Percentiles rank a stretch among this genome's conserved stretches.
Conservation (phyloP, 495 filamentous ascomycete genomes). For the Xylaria grammica region DNA sequence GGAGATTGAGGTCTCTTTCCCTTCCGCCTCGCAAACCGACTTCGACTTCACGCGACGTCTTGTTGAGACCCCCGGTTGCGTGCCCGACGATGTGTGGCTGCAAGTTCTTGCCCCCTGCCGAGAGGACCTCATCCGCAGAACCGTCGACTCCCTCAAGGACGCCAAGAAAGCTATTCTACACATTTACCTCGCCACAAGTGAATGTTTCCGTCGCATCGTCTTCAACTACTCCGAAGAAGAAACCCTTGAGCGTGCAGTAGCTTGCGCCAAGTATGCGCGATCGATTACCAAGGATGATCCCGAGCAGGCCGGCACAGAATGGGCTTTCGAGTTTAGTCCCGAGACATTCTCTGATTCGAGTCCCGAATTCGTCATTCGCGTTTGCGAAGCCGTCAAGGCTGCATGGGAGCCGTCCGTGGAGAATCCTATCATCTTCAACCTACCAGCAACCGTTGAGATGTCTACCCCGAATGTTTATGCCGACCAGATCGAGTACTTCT, state of each 20-base stretch:
- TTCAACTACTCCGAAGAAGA: slow-evolving; percentile 87
- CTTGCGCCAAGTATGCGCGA: slow-evolving; percentile 83
- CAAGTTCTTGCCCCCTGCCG: slow-evolving; percentile 95
- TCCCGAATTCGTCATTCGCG: slow-evolving; percentile 78
- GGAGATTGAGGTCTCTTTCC: slow-evolving; percentile 97
- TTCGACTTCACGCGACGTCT: slow-evolving; percentile 93
- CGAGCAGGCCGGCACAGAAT: slow-evolving; percentile 73
- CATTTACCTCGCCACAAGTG: slow-evolving; percentile 94
- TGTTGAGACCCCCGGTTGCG: slow-evolving; percentile 82
- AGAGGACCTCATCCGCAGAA: slow-evolving; percentile 88
- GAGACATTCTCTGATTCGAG: slow-evolving; percentile 95
- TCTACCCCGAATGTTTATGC: slow-evolving; percentile 95
- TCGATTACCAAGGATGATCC: slow-evolving; percentile 97
- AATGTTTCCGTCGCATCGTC: slow-evolving; percentile 88
- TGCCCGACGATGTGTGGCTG: slow-evolving; percentile 93
- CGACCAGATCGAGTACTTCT: slow-evolving; percentile 97
- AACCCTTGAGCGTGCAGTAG: slow-evolving; percentile 81
- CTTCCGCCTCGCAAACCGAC: slow-evolving; percentile 90
- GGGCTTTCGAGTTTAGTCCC: slow-evolving; percentile 95
- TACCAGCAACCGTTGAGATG: slow-evolving; percentile 97
- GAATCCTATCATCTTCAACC: slow-evolving; percentile 94
- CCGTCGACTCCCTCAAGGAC: slow-evolving; percentile 87
- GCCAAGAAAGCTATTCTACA: slow-evolving; percentile 96
- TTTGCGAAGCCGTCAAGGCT: slow-evolving; percentile 95
- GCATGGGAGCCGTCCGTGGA: slow-evolving; percentile 86